Evolutionary conservation across 495 filamentous ascomycete genomes (phyloP).

Genomic region (Podospora sp.): DNA sequence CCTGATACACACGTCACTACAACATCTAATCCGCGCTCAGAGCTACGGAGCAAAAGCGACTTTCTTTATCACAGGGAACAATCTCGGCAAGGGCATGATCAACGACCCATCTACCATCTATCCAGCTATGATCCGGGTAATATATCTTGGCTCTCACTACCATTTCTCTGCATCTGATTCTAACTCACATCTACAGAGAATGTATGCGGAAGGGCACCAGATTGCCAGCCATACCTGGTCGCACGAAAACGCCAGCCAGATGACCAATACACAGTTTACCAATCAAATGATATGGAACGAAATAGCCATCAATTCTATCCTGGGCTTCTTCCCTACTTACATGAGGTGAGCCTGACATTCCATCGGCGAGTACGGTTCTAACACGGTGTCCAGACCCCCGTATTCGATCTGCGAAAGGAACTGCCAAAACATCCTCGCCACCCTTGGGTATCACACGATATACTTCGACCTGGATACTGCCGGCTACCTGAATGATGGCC

Average conservation of each 20-base stretch:
- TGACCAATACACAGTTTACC: constrained; percentile 55
- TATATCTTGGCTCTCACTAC: neutral
- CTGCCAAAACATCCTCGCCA: constrained; percentile 63
- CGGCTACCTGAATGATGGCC: constrained; percentile 68
- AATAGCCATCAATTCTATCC: constrained; percentile 74
- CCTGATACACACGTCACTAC: neutral
- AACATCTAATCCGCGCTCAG: constrained; percentile 34
- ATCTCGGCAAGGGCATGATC: constrained; percentile 70
- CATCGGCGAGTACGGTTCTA: neutral
- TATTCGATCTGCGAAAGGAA: constrained; percentile 69
- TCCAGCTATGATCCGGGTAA: constrained; percentile 60
- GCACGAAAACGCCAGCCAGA: constrained; percentile 69
- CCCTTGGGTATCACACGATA: constrained; percentile 73
- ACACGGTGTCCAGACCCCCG: constrained; percentile 56
- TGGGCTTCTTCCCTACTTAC: constrained; percentile 82
- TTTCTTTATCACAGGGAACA: constrained; percentile 79
- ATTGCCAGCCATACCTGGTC: constrained; percentile 86
- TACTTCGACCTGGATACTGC: constrained; percentile 81
- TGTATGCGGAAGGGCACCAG: constrained; percentile 80
- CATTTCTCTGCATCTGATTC: neutral
- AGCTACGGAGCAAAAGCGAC: constrained; percentile 69
- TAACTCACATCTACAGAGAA: constrained; percentile 39
- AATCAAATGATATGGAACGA: constrained; percentile 79
- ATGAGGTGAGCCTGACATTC: constrained; percentile 55
- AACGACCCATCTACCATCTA: constrained; percentile 62